Evolutionary conservation across 2,329 filamentous ascomycete genomes (phyloP).

Genomic region (Colletotrichum kahawae): DNA sequence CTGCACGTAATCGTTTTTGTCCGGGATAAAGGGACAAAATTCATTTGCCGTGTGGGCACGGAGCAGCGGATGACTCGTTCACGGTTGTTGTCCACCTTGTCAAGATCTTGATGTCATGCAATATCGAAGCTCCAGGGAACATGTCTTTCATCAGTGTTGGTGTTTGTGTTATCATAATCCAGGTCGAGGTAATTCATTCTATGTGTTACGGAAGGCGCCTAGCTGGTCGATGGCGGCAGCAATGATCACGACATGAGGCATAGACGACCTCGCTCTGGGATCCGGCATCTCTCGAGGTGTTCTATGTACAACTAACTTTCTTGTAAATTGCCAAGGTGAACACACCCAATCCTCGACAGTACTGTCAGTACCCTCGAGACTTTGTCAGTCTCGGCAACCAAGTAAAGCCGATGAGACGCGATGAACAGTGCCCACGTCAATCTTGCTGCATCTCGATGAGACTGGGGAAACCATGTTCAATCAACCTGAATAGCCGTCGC

Average conservation of each 20-base stretch:
- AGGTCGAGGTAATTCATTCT: neutral
- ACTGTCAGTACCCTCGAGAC: too few species aligned
- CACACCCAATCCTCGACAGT: too few species aligned
- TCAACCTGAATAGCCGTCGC: neutral
- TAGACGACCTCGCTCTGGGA: too few species aligned
- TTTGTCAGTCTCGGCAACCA: neutral
- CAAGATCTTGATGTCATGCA: neutral
- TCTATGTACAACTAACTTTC: too few species aligned
- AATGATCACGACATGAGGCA: too few species aligned
- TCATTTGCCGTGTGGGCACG: neutral
- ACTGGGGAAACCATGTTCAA: neutral
- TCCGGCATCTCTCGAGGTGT: too few species aligned
- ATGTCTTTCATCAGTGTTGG: neutral
- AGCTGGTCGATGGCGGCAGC: too few species aligned
- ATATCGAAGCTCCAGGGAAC: neutral
- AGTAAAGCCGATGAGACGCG: neutral
- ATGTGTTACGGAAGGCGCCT: too few species aligned
- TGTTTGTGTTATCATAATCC: neutral
- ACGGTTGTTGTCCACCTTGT: neutral
- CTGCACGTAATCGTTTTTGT: neutral
- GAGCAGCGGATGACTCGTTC: neutral
- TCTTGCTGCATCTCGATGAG: too few species aligned
- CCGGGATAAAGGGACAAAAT: neutral
- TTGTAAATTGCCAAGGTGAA: too few species aligned
- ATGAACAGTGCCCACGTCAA: neutral